phyloP scores from a whole-genome alignment of 306 rosid genomes.

The Pyrus betulifolia region DNA sequence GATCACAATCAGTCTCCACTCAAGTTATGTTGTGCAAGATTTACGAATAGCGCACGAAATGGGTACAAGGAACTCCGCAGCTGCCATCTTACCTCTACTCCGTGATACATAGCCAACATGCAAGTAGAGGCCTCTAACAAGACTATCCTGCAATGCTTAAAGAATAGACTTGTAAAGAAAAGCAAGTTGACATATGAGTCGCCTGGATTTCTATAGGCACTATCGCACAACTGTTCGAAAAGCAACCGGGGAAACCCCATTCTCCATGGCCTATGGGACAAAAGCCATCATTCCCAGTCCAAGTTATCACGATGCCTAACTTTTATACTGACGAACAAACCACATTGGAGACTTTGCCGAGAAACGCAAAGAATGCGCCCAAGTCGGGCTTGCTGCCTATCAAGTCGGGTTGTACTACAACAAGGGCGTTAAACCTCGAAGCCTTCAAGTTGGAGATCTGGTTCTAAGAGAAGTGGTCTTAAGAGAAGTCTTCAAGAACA shows the following conservation, averaged over 20 bases:
- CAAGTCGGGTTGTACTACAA: neutral
- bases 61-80: no score
- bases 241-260: neutral
- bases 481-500: neutral
- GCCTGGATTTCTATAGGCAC: neutral
- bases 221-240: neutral
- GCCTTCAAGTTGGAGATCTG: neutral
- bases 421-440: neutral
- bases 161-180: neutral
- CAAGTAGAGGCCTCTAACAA: no score
- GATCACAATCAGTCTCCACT: conserved; percentile 86
- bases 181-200: neutral
- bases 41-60: no score
- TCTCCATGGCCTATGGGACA: neutral
- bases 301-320: neutral
- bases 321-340: neutral
- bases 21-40: neutral
- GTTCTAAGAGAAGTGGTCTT: neutral
- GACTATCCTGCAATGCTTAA: no score
- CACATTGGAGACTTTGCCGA: neutral
- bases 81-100: no score
- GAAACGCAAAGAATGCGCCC: neutral
- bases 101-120: no score
- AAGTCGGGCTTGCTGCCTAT: neutral
- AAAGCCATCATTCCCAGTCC: neutral